These are phyloP conservation scores for Vanderwaltozyma polyspora DNA, from an alignment of 805 yeast species.

Conservation along the genomic window DNA sequence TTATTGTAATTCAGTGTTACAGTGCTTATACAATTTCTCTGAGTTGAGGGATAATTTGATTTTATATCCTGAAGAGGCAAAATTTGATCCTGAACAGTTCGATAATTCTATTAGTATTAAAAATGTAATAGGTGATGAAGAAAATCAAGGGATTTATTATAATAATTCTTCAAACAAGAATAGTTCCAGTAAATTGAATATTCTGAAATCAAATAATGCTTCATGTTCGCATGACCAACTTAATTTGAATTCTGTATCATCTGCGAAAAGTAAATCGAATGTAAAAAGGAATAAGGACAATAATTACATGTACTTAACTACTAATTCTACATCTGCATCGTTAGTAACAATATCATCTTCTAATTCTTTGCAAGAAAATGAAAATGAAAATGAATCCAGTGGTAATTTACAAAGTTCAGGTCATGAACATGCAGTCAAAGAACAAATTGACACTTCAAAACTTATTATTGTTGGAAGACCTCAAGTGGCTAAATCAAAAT, in stretches of 20 bases:
- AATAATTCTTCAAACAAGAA: neutral
- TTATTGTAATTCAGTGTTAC: conserved; percentile 86
- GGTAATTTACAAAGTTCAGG: conserved; percentile 2
- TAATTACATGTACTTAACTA: neutral
- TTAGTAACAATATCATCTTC: neutral
- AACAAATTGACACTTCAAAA: conserved; percentile 20
- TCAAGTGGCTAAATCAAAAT: too few relatives aligned
- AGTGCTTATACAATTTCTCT: conserved; percentile 68
- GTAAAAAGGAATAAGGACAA: too few relatives aligned
- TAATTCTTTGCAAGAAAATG: neutral
- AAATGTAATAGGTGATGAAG: conserved; percentile 26
- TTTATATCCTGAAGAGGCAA: conserved; percentile 34
- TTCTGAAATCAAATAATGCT: too few relatives aligned
- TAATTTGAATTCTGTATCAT: too few relatives aligned
- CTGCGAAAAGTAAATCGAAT: neutral
- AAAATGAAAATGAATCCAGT: neutral
- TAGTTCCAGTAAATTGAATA: neutral
- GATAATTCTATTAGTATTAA: conserved; percentile 32
- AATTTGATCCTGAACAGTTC: conserved; percentile 25
- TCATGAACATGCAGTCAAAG: conserved; percentile 18
- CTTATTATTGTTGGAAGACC: conserved; percentile 23
- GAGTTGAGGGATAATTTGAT: conserved; percentile 52
- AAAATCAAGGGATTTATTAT: too few relatives aligned
- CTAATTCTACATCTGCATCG: neutral
- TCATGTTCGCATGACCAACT: too few relatives aligned